Evolutionary conservation across 2,329 filamentous ascomycete species (phyloP), one percentile per base, ranked within the genome.

Genomic region (Aspergillus persii): DNA sequence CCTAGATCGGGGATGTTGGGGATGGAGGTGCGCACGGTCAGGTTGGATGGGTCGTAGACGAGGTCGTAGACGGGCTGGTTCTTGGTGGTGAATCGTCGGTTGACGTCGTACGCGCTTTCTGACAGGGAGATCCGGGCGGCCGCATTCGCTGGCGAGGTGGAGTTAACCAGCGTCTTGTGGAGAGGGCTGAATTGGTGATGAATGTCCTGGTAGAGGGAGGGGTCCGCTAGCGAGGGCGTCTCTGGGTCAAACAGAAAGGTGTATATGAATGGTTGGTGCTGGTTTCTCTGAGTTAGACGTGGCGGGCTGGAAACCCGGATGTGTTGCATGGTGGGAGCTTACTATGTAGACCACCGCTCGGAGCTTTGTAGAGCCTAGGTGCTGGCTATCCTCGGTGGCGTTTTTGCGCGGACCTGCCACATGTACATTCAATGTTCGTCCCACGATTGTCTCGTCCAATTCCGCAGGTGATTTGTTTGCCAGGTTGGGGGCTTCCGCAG

Each of bases 1-100:
- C 75, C 79, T 0, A 84, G 82, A 26, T 83, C 78, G 0, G 86
- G 84, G 54, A 89, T 88, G 63, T 87, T 86, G 6, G 86, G 86
- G 18, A 89, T 80, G n/a, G 81, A 85, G 23, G 84, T 84, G 58
- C 86, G 84, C 4, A 87, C 74, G 0, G 84, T 86, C 2, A 85
- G 71, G 33, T 82, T 83, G 6, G 76, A 73, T 1, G 85, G 84
- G 67, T 88, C 86, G 67, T 82, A 87, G 50, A 87, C 79, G 8
- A 88, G 76, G 63, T 88, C 84, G 71, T 83, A 86, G 46, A 88
- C 82, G 9, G 81, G 79, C 23, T 70, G 66, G 49, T 72, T 74
- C 23, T 71, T 69, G 53, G 66, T 64, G 12, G 66, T 61, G 18
- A 70, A 68, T 26, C 62, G 68, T 59, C 68, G 70, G 49, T 66